Conservation (phyloP, 768 basidiomycete genomes). For the Lactarius deliciosus region DNA sequence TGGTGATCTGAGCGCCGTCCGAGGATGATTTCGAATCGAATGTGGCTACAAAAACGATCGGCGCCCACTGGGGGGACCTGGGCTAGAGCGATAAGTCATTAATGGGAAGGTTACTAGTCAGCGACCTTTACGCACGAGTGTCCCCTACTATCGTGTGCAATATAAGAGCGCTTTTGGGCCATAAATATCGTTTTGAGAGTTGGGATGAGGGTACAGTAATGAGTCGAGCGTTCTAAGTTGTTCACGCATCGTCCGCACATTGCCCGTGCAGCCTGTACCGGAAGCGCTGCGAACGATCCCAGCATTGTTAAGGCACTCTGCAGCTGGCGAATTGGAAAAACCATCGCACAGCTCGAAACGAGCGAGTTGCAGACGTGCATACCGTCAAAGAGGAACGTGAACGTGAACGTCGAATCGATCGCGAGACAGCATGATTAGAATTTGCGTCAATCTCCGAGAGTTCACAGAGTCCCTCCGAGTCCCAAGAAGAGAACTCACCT, state of each 20-base stretch:
- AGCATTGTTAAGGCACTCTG: neutral
- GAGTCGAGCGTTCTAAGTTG: neutral
- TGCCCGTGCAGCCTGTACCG: neutral
- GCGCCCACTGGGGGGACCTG: neutral
- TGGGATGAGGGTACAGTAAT: too few species aligned
- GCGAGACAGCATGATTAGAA: too few species aligned
- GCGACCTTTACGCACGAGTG: neutral
- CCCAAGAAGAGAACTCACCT: too few species aligned
- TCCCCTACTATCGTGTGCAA: neutral
- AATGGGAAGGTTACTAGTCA: neutral
- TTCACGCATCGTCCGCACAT: neutral
- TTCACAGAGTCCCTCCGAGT: too few species aligned
- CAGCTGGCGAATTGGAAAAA: neutral
- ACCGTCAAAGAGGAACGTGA: neutral
- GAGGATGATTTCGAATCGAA: neutral
- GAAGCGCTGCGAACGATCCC: neutral
- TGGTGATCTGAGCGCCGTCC: neutral
- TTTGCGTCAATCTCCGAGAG: too few species aligned
- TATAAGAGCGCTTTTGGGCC: neutral
- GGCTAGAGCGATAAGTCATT: neutral
- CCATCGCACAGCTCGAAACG: neutral
- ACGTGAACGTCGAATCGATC: neutral
- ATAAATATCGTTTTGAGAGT: neutral
- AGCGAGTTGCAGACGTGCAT: neutral
- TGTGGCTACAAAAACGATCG: neutral